Base-by-base conservation (phyloP, 2,329 filamentous ascomycete species). In the Colletotrichum navitas region DNA sequence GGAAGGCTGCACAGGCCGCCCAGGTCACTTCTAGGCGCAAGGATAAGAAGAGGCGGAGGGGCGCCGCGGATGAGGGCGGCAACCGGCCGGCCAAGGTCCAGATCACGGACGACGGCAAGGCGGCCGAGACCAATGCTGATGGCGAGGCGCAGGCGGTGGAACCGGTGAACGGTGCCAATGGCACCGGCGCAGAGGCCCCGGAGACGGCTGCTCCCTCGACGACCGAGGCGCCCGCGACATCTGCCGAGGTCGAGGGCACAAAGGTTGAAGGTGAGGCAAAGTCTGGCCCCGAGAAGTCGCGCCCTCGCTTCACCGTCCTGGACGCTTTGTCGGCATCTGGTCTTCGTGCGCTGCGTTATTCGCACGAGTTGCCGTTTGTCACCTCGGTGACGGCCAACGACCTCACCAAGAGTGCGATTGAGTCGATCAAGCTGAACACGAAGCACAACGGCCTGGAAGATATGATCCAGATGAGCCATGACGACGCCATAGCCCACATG, bases 251-350 rank as follows among this genome's bases (percentile, higher is more conserved):
- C 21, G 56, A 72, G 41, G 69, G 45, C 24, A 60, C 52, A 74
- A 66, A 74, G 66, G 21, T 12, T 26, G 62, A 63, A 36, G 58
- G 56, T 14, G 59, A 59, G 36, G 58, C 49, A 32, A 68, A 64
- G 65, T 3, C 64, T 16, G 36, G 39, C 16, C 29, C 59, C 12
- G 59, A 63, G 58, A 63, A 64, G 45, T 34, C 34, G 14, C 34
- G 65, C 18, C 68, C 68, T 11, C 80, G 83, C 12, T 95, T 97
- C 78, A 92, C 90, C n/a, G 95, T 99, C 49, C 89, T 99, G 11
- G 96, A 99, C 81, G 96, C 96, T 0, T 87, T 99, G 6, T 99
- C 96, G 12, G 96, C 96, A 1, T 97, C 95, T 3, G 96, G 96
- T 32, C 88, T 99, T 7, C 91, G 96, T 73, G 96, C 96, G 7